These are phyloP conservation scores for Coemansia sp. DNA, from an alignment of 192 early-diverging fungal genomes.

Conservation along the genomic window DNA sequence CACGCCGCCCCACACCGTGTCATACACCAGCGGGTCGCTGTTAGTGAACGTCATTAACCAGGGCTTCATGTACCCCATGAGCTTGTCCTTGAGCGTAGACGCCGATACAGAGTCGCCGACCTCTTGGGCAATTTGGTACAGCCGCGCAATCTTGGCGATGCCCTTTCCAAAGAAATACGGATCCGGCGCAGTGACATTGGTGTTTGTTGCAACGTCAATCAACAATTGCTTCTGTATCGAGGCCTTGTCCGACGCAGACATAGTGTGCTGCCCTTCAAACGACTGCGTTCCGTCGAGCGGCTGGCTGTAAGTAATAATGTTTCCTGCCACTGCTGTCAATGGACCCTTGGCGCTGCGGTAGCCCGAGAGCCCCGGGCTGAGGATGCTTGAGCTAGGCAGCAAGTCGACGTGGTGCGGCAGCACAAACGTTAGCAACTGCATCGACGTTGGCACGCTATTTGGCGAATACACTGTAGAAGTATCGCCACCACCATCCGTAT, in stretches of 20 bases:
- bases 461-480: slow-evolving; percentile 14
- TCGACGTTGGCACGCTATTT: slow-evolving; percentile 1
- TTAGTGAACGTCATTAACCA: slow-evolving; percentile 40
- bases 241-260: slow-evolving; percentile 21
- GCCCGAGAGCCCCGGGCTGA: slow-evolving; percentile 25
- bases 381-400: slow-evolving; percentile 3
- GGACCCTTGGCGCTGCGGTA: slow-evolving; percentile 55
- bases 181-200: slow-evolving; percentile 36
- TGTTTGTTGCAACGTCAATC: slow-evolving; percentile 25
- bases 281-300: slow-evolving; percentile 22
- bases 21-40: slow-evolving; percentile 49
- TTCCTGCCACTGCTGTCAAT: slow-evolving; percentile 50
- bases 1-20: slow-evolving; percentile 54
- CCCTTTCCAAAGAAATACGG: slow-evolving; percentile 60
- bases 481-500: slow-evolving; percentile 27
- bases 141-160: slow-evolving; percentile 49
- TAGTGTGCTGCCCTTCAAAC: slow-evolving; percentile 27
- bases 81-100: background rate
- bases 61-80: slow-evolving; percentile 23
- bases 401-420: slow-evolving; percentile 55
- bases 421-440: slow-evolving; percentile 45
- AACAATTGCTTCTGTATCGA: slow-evolving; percentile 38
- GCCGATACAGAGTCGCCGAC: slow-evolving; percentile 30
- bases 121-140: slow-evolving; percentile 54
- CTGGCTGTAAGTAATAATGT: slow-evolving; percentile 50